These are phyloP conservation scores for Chromosphaera perkinsii DNA, from an alignment of 208 protist species.

Conservation along the genomic window DNA sequence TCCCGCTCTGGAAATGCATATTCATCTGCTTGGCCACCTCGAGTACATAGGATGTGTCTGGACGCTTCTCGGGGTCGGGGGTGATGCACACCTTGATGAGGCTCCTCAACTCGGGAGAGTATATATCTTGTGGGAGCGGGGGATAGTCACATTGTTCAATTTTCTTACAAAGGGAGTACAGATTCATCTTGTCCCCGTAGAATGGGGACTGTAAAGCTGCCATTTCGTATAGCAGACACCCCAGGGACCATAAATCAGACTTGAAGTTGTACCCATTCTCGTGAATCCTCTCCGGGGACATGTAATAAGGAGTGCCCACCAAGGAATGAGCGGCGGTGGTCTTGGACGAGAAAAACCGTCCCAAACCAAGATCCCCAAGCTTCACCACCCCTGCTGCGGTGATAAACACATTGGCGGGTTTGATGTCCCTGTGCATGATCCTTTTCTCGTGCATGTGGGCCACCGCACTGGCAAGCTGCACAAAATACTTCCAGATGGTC, in stretches of 20 bases:
- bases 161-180: slow-evolving; percentile 28
- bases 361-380: slow-evolving; percentile 51
- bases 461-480: slow-evolving; percentile 34
- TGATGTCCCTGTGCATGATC: slow-evolving; percentile 42
- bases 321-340: not conserved
- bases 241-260: slow-evolving; percentile 47
- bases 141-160: slow-evolving; percentile 33
- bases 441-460: slow-evolving; percentile 38
- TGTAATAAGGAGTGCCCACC: slow-evolving; percentile 40
- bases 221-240: slow-evolving; percentile 52
- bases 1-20: too few species aligned
- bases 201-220: slow-evolving; percentile 33
- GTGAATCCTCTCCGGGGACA: slow-evolving; percentile 35
- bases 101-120: too few species aligned
- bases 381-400: slow-evolving; percentile 35
- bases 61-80: too few species aligned
- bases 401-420: slow-evolving; percentile 54
- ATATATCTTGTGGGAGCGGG: slow-evolving; percentile 11
- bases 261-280: slow-evolving; percentile 31
- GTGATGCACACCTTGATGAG: too few species aligned
- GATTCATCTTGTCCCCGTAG: slow-evolving; percentile 35
- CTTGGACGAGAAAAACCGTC: slow-evolving; percentile 28
- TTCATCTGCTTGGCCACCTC: too few species aligned
- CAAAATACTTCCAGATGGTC: slow-evolving; percentile 33
- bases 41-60: too few species aligned